Percentiles rank a stretch among this genome's conserved stretches.
These are phyloP conservation scores for Sporothrix schenckii DNA, from an alignment of 2,329 filamentous ascomycete genomes.

Conservation along the genomic window DNA sequence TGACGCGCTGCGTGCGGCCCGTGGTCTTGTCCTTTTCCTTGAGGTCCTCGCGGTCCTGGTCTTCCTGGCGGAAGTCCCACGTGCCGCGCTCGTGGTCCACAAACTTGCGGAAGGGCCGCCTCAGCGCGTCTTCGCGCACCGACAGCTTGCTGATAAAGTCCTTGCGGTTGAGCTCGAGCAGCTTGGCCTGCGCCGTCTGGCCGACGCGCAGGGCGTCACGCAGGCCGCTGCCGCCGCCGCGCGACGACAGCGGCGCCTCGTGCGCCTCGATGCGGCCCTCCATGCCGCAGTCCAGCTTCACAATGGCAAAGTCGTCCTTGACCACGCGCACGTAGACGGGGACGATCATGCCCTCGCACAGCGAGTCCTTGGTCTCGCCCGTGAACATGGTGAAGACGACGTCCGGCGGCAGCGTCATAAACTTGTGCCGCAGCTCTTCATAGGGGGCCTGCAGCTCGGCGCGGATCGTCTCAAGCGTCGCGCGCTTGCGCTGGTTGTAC, in stretches of 20 bases:
- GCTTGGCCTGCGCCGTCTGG: conserved; percentile 85
- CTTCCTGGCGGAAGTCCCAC: conserved; percentile 85
- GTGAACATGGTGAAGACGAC: conserved; percentile 97
- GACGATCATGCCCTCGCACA: conserved; percentile 89
- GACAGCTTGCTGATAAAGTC: conserved; percentile 82
- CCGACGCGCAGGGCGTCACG: conserved; percentile 74
- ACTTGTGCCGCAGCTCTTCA: conserved; percentile 86
- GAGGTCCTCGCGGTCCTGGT: conserved; percentile 77
- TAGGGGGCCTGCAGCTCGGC: conserved; percentile 91
- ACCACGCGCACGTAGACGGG: conserved; percentile 85
- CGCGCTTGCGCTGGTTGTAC: conserved; percentile 91
- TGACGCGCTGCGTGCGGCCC: conserved; percentile 86
- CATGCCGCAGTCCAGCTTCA: conserved; percentile 89
- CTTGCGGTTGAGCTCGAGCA: conserved; percentile 84
- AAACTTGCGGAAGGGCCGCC: conserved; percentile 69
- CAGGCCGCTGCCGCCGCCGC: conserved; percentile 63
- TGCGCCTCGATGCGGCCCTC: conserved; percentile 83
- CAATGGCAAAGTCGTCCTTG: conserved; percentile 90
- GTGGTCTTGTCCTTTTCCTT: conserved; percentile 84
- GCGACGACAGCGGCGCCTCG: conserved; percentile 63
- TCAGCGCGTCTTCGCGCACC: conserved; percentile 78
- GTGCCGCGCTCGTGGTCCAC: conserved; percentile 74
- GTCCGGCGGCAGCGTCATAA: conserved; percentile 68
- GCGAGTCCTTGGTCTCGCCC: conserved; percentile 81
- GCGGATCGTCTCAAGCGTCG: conserved; percentile 93